Percentiles rank a stretch among this genome's conserved stretches.
Conservation (phyloP, 495 filamentous ascomycete genomes). For the Penicillium steckii region DNA sequence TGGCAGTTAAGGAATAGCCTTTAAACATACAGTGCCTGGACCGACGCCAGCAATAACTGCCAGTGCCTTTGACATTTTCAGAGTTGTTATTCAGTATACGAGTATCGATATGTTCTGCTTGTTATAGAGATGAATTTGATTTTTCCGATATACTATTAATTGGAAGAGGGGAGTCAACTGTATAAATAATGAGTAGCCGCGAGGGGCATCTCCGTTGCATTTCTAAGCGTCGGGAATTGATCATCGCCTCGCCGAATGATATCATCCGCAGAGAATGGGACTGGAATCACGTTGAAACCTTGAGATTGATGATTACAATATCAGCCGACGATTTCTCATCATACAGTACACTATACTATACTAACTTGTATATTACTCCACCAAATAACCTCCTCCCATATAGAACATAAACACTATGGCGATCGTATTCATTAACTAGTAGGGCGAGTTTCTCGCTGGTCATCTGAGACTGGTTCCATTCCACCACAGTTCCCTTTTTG, state of each 20-base stretch:
- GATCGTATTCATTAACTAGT: no score
- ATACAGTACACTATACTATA: no score
- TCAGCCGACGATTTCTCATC: conserved; percentile 1
- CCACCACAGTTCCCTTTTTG: no score
- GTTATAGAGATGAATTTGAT: no score
- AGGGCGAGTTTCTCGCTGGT: no score
- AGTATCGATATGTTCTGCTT: no score
- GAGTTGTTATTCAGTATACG: no score
- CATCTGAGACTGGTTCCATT: no score
- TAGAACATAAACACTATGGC: no score
- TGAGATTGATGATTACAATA: conserved; percentile 13
- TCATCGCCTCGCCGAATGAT: conserved; percentile 27
- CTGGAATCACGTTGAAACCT: conserved; percentile 5
- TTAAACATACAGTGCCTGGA: conserved; percentile 60
- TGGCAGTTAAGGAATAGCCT: neutral
- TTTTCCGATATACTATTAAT: no score
- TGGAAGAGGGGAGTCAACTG: neutral
- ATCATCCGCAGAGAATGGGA: conserved; percentile 19
- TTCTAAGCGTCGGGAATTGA: conserved; percentile 31
- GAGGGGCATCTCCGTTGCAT: conserved; percentile 20
- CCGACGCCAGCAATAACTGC: conserved; percentile 76
- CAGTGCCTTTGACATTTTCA: conserved; percentile 41
- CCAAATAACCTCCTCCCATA: no score
- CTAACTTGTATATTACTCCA: no score
- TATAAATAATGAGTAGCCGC: conserved; percentile 4